Conservation (phyloP, 768 basidiomycete genomes). For the Lepiota subincarnata region DNA sequence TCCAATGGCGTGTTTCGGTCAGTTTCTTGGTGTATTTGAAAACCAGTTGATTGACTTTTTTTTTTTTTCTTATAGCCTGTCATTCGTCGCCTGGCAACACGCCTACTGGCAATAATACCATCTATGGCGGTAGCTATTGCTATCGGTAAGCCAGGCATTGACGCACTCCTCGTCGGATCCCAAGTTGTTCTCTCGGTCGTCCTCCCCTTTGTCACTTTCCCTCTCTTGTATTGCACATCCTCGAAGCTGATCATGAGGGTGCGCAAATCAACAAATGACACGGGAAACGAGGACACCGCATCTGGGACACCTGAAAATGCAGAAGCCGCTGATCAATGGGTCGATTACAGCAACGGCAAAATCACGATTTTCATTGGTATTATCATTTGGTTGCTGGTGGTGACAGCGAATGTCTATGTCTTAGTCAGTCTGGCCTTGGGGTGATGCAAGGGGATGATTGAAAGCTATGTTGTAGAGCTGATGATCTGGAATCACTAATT, state of each 20-base stretch:
- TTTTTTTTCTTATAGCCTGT: constrained; percentile 45
- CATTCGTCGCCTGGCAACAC: constrained; percentile 77
- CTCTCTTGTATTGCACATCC: constrained; percentile 73
- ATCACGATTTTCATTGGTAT: constrained; percentile 47
- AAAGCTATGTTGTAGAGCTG: not conserved
- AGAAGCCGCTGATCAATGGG: constrained; percentile 29
- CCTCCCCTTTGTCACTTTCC: constrained; percentile 82
- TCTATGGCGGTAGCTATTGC: constrained; percentile 74
- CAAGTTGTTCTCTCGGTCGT: constrained; percentile 84
- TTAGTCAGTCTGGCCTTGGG: constrained; percentile 50
- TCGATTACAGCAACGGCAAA: constrained; percentile 65
- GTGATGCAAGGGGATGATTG: not conserved
- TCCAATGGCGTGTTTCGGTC: constrained; percentile 82
- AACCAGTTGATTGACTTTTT: constrained; percentile 9
- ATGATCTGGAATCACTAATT: not conserved
- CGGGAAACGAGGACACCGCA: constrained; percentile 27
- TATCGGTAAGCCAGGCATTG: constrained; percentile 66
- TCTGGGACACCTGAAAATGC: constrained; percentile 12
- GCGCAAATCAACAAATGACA: constrained; percentile 31
- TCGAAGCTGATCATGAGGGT: constrained; percentile 70
- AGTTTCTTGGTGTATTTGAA: constrained; percentile 22
- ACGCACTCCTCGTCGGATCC: constrained; percentile 75
- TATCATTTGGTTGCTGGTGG: constrained; percentile 59
- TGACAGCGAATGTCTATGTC: constrained; percentile 75
- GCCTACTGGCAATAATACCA: constrained; percentile 78